phyloP scores from a whole-genome alignment of 768 basidiomycete species.

The Rhodosporidiobolus odoratus region DNA sequence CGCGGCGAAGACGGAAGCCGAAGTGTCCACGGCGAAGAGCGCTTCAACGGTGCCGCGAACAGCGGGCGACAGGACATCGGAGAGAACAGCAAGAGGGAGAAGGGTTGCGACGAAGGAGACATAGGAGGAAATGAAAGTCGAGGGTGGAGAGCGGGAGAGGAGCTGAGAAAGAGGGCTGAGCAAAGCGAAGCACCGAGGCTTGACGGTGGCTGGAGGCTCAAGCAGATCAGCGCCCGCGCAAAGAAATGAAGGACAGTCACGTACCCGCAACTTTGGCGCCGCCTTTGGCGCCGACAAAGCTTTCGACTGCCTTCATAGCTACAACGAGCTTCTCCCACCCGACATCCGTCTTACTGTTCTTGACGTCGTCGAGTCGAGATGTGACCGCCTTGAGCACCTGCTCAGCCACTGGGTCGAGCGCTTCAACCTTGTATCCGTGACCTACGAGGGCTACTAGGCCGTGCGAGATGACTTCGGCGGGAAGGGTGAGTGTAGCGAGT shows the following conservation, averaged over 20 bases:
- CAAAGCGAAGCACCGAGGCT: constrained; percentile 29
- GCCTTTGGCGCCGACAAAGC: constrained; percentile 16
- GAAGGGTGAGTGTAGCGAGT: constrained; percentile 7
- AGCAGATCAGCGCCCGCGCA: neutral
- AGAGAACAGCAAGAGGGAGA: constrained; percentile 40
- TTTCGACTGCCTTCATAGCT: constrained; percentile 15
- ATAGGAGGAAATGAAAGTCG: constrained; percentile 14
- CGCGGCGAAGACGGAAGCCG: constrained; percentile 41
- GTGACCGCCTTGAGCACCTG: constrained; percentile 24
- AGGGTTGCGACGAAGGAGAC: constrained; percentile 16
- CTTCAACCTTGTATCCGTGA: constrained; percentile 28
- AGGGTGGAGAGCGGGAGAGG: neutral
- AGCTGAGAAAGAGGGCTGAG: constrained; percentile 22
- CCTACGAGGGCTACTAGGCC: constrained; percentile 32
- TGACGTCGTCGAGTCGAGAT: neutral
- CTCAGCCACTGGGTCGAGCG: constrained; percentile 35
- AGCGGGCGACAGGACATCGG: constrained; percentile 42
- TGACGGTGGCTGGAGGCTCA: neutral
- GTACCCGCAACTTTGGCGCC: constrained; percentile 17
- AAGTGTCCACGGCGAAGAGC: constrained; percentile 44
- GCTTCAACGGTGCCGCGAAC: constrained; percentile 45
- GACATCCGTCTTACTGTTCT: constrained; percentile 2
- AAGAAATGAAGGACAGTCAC: constrained; percentile 19
- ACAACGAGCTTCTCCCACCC: constrained; percentile 23
- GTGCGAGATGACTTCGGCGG: constrained; percentile 31